These are phyloP conservation scores for Chalciporus sp. DNA, from an alignment of 1,284 basidiomycete species.

Conservation along the genomic window DNA sequence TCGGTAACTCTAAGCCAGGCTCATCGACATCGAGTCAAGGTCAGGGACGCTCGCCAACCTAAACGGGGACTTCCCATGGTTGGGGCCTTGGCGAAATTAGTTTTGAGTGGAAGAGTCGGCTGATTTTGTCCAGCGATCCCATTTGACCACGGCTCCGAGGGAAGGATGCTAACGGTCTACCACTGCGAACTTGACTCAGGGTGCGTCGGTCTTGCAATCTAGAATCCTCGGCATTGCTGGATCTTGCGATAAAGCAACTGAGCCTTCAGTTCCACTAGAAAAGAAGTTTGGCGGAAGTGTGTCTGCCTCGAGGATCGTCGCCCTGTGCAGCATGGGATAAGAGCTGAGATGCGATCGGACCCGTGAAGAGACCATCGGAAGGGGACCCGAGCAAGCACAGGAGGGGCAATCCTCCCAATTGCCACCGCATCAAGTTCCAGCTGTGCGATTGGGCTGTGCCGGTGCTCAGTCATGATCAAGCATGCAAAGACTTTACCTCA, in stretches of 20 bases:
- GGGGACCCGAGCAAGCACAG: neutral
- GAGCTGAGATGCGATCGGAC: neutral
- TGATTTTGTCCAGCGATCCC: too few species aligned
- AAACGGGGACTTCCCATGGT: neutral
- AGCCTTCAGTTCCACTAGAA: neutral
- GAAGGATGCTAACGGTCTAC: neutral
- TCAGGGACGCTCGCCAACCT: neutral
- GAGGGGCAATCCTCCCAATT: neutral
- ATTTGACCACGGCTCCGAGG: neutral
- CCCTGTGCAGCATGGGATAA: neutral
- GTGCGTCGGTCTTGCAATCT: neutral
- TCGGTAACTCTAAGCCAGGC: neutral
- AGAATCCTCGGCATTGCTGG: neutral
- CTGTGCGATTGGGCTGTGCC: neutral
- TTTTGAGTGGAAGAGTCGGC: neutral
- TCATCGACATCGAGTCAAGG: too few species aligned
- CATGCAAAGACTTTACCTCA: neutral
- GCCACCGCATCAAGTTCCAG: neutral
- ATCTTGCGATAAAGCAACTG: neutral
- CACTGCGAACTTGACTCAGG: neutral
- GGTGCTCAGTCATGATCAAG: neutral
- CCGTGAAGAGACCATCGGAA: neutral
- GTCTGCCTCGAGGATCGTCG: neutral
- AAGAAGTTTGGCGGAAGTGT: neutral
- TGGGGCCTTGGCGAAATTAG: neutral